Base-by-base conservation (phyloP, 73 alveolate genomes). In the Uronychia setigera region DNA sequence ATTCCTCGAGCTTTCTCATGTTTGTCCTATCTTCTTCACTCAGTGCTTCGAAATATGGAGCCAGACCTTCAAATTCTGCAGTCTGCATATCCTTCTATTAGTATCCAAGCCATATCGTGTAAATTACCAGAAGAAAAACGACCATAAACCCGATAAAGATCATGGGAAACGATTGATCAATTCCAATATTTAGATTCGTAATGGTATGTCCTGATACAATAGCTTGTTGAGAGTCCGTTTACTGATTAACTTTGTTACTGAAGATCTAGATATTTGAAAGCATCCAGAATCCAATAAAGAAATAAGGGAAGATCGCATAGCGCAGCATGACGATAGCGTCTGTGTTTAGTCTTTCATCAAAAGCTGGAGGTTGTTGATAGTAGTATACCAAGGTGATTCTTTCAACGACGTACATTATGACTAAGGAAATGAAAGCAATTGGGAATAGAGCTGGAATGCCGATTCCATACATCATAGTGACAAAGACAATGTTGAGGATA, bases 391-490 rank as follows among this genome's bases (percentile, higher is more conserved):
- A 29, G 75, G 77, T 29, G 58, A 90, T 30, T 60, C 87, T 90
- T 31, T 90, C 95, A 57, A 85, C 46, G 74, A 85, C 34, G 58
- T 88, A 92, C 31, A 92, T 83, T 14, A 77, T 60, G 0, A 90
- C 28, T 80, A 84, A 35, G 31, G 93, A 79, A 5, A 79, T 1
- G 46, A 84, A 84, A 79, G 97, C 90, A 28, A 88, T 31, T 26
- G 94, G 94, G 92, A 84, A 92, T 11, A 92, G 86, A 31, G 88
- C 28, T 9, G 97, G 97, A 5, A 92, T 32, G 46, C 97, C 97
- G 26, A 82, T 85, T 29, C 94, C 93, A 59, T 80, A 88, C 80
- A 80, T 80, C 92, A 92, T 84, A 27, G 92, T 90, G 30, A 88
- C 86, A 75, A 88, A 88, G 76, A 85, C 80, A 80, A 92, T 81